Percentiles rank a stretch among this genome's conserved stretches.
Evolutionary conservation across 805 yeast species (phyloP).

Genomic region (Yarrowia yakushimensis): DNA sequence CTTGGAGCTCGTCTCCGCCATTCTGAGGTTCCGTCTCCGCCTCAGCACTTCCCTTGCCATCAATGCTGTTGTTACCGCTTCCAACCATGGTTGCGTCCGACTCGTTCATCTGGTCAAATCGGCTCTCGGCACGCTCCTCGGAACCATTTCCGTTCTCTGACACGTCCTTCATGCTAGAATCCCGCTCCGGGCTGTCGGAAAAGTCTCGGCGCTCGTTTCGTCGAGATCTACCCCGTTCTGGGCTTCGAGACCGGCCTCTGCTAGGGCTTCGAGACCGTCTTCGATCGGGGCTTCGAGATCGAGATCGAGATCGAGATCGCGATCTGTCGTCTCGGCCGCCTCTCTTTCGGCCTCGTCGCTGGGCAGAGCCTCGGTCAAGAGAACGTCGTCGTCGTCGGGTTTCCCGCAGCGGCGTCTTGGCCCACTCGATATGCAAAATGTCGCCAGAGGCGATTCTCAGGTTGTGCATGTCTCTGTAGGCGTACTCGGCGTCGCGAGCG

Average conservation of each 20-base stretch:
- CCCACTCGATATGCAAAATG: constrained; percentile 32
- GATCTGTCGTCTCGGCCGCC: neutral
- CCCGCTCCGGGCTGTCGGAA: constrained; percentile 18
- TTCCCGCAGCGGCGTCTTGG: constrained; percentile 25
- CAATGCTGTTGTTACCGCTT: neutral
- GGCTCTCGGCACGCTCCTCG: neutral
- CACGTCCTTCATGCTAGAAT: neutral
- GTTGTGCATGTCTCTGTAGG: constrained; percentile 36
- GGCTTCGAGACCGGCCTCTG: neutral
- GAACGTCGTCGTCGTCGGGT: neutral
- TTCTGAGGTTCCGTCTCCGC: neutral
- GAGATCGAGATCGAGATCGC: neutral
- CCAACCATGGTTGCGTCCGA: constrained; percentile 10
- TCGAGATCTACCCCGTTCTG: neutral
- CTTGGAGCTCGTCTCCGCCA: neutral
- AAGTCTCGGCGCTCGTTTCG: constrained; percentile 17
- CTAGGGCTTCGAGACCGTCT: constrained; percentile 1
- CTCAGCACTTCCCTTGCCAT: constrained; percentile 3
- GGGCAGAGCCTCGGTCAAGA: constrained; percentile 4
- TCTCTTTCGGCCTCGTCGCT: neutral
- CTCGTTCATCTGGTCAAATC: constrained; percentile 3
- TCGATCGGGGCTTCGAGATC: constrained; percentile 4
- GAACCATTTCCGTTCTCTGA: neutral
- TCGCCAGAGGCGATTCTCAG: constrained; percentile 34
- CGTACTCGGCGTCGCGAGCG: constrained; percentile 37